These are phyloP conservation scores for Fragaria nilgerrensis DNA, from an alignment of 306 rosid genomes.

Conservation along the genomic window DNA sequence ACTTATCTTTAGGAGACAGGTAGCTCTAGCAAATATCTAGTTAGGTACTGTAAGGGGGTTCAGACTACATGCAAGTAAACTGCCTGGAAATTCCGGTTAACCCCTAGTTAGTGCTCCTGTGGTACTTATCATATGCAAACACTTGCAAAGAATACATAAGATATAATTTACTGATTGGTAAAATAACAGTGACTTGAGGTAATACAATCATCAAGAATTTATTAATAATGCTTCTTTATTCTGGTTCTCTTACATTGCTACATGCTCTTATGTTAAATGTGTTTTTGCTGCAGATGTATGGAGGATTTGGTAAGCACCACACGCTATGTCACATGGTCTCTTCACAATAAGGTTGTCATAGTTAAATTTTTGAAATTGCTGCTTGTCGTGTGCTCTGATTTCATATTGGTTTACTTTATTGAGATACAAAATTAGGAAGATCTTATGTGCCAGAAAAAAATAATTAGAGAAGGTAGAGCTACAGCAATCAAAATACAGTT, in stretches of 20 bases:
- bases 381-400: slow-evolving; percentile 15
- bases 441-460: neutral
- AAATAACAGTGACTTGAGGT: neutral
- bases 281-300: slow-evolving; percentile 67
- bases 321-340: slow-evolving; percentile 94
- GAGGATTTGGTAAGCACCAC: slow-evolving; percentile 98
- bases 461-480: neutral
- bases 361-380: slow-evolving; percentile 20
- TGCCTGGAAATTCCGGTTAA: neutral
- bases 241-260: neutral
- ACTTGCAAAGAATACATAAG: neutral
- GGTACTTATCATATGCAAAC: neutral
- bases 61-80: neutral
- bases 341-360: slow-evolving; percentile 81
- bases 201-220: neutral
- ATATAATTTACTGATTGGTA: neutral
- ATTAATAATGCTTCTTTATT: neutral
- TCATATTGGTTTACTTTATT: slow-evolving; percentile 14
- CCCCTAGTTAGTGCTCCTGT: neutral
- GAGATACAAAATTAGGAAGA: neutral
- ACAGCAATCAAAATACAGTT: neutral
- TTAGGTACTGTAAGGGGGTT: neutral
- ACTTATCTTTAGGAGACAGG: neutral
- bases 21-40: neutral
- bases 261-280: slow-evolving; percentile 14